Conservation (phyloP, 2,329 filamentous ascomycete species). For the Botrytis tulipae region DNA sequence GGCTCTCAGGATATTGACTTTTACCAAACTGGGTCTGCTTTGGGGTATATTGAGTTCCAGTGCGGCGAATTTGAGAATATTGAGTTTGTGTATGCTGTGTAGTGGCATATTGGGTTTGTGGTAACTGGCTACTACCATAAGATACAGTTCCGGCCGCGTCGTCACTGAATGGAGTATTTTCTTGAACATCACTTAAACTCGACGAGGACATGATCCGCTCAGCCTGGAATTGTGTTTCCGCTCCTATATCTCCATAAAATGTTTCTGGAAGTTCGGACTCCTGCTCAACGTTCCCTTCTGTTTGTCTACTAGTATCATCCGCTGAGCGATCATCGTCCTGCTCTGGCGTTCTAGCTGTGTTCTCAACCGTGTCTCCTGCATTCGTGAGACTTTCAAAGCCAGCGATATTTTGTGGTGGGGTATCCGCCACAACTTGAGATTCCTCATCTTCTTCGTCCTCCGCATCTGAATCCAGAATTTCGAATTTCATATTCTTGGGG, state of each 20-base stretch:
- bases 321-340: neutral
- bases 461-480: conserved; percentile 37
- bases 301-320: neutral
- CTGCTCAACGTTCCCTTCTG: neutral
- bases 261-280: conserved; percentile 29
- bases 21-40: conserved; percentile 22
- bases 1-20: conserved; percentile 43
- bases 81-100: conserved; percentile 10
- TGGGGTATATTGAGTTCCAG: neutral
- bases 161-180: conserved; percentile 12
- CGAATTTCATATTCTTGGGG: conserved; percentile 23
- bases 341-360: neutral
- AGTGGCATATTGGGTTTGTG: neutral
- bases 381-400: neutral
- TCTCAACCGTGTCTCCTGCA: neutral
- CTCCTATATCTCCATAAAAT: conserved; percentile 35
- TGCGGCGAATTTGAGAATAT: neutral
- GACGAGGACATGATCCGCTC: conserved; percentile 23
- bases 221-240: conserved; percentile 32
- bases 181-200: neutral
- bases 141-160: conserved; percentile 4
- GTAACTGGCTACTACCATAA: conserved; percentile 23
- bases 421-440: conserved; percentile 3
- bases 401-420: neutral
- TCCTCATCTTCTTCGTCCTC: conserved; percentile 22